Conservation (phyloP, 495 filamentous ascomycete genomes). For the Pseudevernia furfuracea region DNA sequence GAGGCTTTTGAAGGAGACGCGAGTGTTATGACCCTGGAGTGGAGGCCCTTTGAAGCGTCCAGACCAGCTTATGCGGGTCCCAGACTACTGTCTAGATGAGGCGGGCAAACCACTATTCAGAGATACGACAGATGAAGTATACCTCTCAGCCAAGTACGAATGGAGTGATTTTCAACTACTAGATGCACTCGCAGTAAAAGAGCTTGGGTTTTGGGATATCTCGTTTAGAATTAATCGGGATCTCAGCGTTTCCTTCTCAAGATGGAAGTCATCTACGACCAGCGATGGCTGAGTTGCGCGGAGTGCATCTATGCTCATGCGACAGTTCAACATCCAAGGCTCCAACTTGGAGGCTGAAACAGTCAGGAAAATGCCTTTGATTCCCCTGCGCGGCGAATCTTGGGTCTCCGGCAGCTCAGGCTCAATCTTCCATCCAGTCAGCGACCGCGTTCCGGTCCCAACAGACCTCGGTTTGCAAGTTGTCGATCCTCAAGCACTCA, state of each 20-base stretch:
- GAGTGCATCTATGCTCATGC: constrained; percentile 23
- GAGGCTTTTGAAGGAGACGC: not conserved
- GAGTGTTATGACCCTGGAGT: constrained; percentile 15
- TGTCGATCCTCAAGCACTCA: constrained; percentile 22
- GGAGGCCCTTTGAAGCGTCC: constrained; percentile 11
- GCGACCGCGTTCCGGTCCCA: constrained; percentile 26
- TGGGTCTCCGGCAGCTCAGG: constrained; percentile 16
- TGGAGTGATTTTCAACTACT: constrained; percentile 17
- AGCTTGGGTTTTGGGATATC: constrained; percentile 8
- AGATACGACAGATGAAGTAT: constrained; percentile 23
- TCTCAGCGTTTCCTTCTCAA: constrained; percentile 8
- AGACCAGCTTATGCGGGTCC: constrained; percentile 17
- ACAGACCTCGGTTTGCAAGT: constrained; percentile 16
- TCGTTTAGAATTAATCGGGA: constrained; percentile 19
- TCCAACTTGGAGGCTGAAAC: no score
- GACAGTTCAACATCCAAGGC: no score
- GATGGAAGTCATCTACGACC: constrained; percentile 15
- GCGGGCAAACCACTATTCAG: constrained; percentile 23
- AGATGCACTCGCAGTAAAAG: constrained; percentile 14
- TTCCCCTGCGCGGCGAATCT: constrained; percentile 20
- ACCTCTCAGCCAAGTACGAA: constrained; percentile 22
- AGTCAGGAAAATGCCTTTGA: constrained; percentile 1
- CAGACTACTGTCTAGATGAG: constrained; percentile 15
- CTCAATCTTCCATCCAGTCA: constrained; percentile 25
- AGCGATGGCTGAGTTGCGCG: constrained; percentile 25